Conservation (phyloP, 1,284 basidiomycete species). For the Pterula multifida region DNA sequence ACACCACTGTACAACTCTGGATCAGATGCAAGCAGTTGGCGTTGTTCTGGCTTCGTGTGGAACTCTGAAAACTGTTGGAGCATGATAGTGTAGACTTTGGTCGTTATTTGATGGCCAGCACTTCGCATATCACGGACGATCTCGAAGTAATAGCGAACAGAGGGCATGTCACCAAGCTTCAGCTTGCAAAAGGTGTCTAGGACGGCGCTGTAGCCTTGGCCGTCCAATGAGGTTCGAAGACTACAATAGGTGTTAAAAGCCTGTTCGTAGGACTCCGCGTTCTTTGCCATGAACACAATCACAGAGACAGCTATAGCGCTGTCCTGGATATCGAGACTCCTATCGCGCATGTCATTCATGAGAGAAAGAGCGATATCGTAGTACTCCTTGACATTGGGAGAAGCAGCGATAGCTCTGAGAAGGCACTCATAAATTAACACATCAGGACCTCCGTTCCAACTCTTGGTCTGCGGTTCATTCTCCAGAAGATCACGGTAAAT, state of each 20-base stretch:
- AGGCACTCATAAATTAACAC: slow-evolving; percentile 42
- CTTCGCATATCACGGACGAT: slow-evolving; percentile 79
- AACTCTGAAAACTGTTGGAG: slow-evolving; percentile 43
- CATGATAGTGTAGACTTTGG: slow-evolving; percentile 62
- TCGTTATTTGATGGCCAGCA: slow-evolving; percentile 44
- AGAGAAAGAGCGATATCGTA: slow-evolving; percentile 24
- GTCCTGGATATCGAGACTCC: slow-evolving; percentile 14
- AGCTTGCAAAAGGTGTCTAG: slow-evolving; percentile 52
- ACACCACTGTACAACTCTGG: slow-evolving; percentile 22
- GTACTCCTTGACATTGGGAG: slow-evolving; percentile 31
- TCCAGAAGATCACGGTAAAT: slow-evolving; percentile 34
- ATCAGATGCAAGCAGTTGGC: slow-evolving; percentile 10
- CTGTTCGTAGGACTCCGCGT: slow-evolving; percentile 35
- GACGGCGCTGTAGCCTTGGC: slow-evolving; percentile 46
- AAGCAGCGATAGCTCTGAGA: slow-evolving; percentile 38
- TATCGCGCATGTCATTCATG: slow-evolving; percentile 22
- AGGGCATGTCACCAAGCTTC: slow-evolving; percentile 35
- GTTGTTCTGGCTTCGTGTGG: slow-evolving; percentile 20
- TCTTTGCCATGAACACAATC: slow-evolving; percentile 49
- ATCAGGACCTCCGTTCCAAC: slow-evolving; percentile 28
- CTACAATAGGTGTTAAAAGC: slow-evolving; percentile 53
- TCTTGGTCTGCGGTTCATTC: slow-evolving; percentile 10
- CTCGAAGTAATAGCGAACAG: slow-evolving; percentile 58
- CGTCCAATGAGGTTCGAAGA: slow-evolving; percentile 32
- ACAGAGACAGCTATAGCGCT: slow-evolving; percentile 34